Base-by-base conservation (phyloP, 495 filamentous ascomycete species). In the Physcia stellaris region DNA sequence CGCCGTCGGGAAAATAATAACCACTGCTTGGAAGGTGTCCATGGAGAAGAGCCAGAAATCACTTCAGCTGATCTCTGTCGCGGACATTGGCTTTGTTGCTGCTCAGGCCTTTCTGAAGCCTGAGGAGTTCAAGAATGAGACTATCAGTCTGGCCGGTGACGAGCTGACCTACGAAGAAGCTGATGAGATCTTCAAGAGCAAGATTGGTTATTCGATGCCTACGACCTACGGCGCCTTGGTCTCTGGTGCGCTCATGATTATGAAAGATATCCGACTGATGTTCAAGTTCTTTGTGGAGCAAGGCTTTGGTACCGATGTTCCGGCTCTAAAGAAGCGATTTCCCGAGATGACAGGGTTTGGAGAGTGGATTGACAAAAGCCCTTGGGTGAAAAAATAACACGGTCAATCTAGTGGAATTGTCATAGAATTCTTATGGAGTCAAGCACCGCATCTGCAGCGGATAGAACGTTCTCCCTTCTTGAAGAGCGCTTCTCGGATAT, bases 51-150 rank as follows among this genome's bases (percentile, higher is more conserved):
- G 68, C 42, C 58, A 55, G 10, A 67, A 66, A 41, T 66, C 67
- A 1, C 45, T 83, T 39, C 78, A 83, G 45, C 56, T 75, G 45
- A 51, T 86, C n/a, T 60, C 70, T 0, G 60, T 62, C 1, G 51
- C 46, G 1, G 78, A 84, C 39, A 80, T 86, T 51, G 79, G 80
- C 0, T 48, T 60, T 21, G 78, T 83, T 39, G 79, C 59, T 3
- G 72, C 75, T 6, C 59, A 70, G 47, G 76, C 72, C 0, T 76
- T 84, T 43, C 17, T 64, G 15, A 46, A 64, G 12, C 61, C 66
- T 2, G 51, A 62, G 12, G 41, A 56, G 26, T 77, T 59, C 47
- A 61, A 61, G 21, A 55, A 60, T 13, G 52, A 58, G 36, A 60
- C 56, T 9, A 39, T 79, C 19, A 66, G 64, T 15, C 57, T 80